Evolutionary conservation across 139 green algal species (phyloP).

Genomic region (Picochlorum sp.): DNA sequence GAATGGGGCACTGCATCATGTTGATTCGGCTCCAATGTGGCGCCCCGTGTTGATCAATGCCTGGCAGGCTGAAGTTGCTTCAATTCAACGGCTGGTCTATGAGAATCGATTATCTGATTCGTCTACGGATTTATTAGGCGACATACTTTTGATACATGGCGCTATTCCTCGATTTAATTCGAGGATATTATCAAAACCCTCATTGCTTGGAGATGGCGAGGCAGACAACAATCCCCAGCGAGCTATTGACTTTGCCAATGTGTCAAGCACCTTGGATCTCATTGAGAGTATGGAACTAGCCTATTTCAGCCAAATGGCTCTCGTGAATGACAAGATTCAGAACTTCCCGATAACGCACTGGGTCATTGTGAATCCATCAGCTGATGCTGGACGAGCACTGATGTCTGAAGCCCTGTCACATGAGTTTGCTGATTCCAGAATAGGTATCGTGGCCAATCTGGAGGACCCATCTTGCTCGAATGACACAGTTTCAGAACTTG

Average conservation of each 20-base stretch:
- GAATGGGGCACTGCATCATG: neutral
- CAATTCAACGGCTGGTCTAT: neutral
- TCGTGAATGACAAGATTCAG: too few relatives aligned
- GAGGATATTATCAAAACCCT: constrained; percentile 10
- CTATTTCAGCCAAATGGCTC: too few relatives aligned
- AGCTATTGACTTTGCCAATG: too few relatives aligned
- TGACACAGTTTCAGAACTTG: too few relatives aligned
- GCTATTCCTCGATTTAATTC: constrained; percentile 36
- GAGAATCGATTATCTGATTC: neutral
- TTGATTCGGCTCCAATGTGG: constrained; percentile 1
- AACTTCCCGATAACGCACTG: constrained; percentile 45
- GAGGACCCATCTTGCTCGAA: neutral
- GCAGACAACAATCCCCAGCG: too few relatives aligned
- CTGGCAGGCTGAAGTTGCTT: neutral
- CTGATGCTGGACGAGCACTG: constrained; percentile 12
- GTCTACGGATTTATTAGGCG: constrained; percentile 25
- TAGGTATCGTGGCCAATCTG: constrained; percentile 36
- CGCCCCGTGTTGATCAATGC: neutral
- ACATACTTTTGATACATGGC: constrained; percentile 37
- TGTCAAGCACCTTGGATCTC: too few relatives aligned
- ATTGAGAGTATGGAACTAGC: too few relatives aligned
- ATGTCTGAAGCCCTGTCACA: constrained; percentile 15
- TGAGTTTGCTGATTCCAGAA: constrained; percentile 12
- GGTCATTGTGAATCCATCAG: constrained; percentile 42
- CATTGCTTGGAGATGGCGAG: too few relatives aligned